phyloP scores from a whole-genome alignment of 331 rosid species.

The Cydonia oblonga region DNA sequence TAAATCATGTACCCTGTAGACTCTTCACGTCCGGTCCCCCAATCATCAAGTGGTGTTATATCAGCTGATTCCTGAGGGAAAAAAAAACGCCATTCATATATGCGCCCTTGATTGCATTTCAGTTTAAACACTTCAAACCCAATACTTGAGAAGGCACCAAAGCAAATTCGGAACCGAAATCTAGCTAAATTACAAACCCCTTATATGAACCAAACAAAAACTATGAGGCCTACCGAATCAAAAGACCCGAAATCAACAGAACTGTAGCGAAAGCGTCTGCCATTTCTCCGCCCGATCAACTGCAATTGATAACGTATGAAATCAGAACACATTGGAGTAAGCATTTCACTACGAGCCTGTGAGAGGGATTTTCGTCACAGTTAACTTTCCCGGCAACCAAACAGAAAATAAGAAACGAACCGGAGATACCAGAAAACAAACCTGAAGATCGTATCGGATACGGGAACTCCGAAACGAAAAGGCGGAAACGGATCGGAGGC shows the following conservation, averaged over 20 bases:
- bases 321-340: not conserved
- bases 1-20: constrained; percentile 25
- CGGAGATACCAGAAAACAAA: not conserved
- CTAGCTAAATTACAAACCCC: not conserved
- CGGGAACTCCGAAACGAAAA: not conserved
- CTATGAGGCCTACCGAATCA: constrained; percentile 30
- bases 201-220: not conserved
- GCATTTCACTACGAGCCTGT: not conserved
- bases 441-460: constrained; percentile 17
- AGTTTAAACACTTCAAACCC: not conserved
- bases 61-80: constrained; percentile 50
- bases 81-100: not conserved
- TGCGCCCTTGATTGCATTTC: not conserved
- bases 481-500: constrained; percentile 5
- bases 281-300: constrained; percentile 25
- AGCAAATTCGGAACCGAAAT: not conserved
- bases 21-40: constrained; percentile 40
- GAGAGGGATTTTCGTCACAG: not conserved
- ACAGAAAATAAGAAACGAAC: not conserved
- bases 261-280: constrained; percentile 12
- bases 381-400: not conserved
- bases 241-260: constrained; percentile 29
- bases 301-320: constrained; percentile 10
- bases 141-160: not conserved
- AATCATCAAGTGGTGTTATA: constrained; percentile 43